Percentiles rank a stretch among this genome's conserved stretches.
Conservation (phyloP, 495 filamentous ascomycete genomes). For the Amniculicola lignicola region DNA sequence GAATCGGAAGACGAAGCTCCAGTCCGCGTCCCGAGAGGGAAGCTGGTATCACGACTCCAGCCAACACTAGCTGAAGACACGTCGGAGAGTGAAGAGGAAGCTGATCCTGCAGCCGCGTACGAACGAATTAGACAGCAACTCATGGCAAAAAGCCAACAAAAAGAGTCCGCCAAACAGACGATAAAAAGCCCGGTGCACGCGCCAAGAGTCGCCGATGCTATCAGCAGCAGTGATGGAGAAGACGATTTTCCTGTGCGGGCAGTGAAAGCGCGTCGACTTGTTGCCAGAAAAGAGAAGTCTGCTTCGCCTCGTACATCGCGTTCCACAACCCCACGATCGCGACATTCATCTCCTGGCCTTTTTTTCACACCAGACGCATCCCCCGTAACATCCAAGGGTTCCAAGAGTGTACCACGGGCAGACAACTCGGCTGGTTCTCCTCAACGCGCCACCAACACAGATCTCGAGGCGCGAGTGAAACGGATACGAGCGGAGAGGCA, state of each 20-base stretch:
- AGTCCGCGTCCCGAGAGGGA: conserved; percentile 14
- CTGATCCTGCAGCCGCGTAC: conserved; percentile 19
- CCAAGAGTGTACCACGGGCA: neutral
- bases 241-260: conserved; percentile 22
- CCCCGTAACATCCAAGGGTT: neutral
- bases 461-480: conserved; percentile 18
- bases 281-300: neutral
- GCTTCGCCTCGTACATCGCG: conserved; percentile 10
- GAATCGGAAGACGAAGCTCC: conserved; percentile 21
- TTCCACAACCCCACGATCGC: conserved; percentile 9
- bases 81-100: conserved; percentile 17
- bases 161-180: neutral
- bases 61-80: neutral
- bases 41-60: conserved; percentile 21
- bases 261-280: conserved; percentile 4
- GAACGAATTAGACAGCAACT: conserved; percentile 14
- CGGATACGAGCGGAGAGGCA: conserved; percentile 25
- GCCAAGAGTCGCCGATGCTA: neutral
- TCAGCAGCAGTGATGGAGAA: conserved; percentile 17
- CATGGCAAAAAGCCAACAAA: neutral
- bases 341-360: conserved; percentile 29
- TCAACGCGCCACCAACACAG: neutral
- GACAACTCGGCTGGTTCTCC: conserved; percentile 2
- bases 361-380: conserved; percentile 28
- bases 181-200: neutral